Evolutionary conservation across 2,329 filamentous ascomycete genomes (phyloP).

Genomic region (Taxawa tesnikishii): DNA sequence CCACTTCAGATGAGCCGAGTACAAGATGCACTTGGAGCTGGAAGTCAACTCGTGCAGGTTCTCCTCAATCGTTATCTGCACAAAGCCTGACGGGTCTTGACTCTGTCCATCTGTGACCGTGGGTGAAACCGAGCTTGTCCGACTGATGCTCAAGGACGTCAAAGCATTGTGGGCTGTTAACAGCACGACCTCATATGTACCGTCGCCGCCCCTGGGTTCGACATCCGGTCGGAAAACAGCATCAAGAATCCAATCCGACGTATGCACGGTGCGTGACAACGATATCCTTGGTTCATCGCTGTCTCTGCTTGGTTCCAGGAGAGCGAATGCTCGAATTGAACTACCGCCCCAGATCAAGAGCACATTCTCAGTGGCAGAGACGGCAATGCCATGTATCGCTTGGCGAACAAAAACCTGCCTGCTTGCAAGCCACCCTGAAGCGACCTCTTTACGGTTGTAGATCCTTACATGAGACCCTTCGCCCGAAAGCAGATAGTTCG

Average conservation of each 20-base stretch:
- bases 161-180: constrained; percentile 79
- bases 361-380: constrained; percentile 20
- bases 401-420: constrained; percentile 51
- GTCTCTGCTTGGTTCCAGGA: no score
- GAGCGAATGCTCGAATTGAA: no score
- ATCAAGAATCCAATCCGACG: constrained; percentile 64
- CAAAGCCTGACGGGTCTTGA: no score
- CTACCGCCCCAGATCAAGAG: constrained; percentile 61
- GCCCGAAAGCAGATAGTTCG: constrained; percentile 25
- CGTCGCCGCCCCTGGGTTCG: background rate
- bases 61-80: constrained; percentile 14
- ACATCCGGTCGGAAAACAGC: constrained; percentile 29
- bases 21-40: constrained; percentile 70
- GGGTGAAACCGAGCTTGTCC: no score
- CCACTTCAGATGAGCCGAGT: constrained; percentile 66
- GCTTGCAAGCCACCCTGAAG: constrained; percentile 19
- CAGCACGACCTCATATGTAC: constrained; percentile 31
- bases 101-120: no score
- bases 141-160: constrained; percentile 1
- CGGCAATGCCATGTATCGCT: constrained; percentile 60
- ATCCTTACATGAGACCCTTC: constrained; percentile 30
- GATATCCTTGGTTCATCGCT: no score
- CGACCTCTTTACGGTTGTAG: constrained; percentile 20
- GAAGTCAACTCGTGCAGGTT: constrained; percentile 23
- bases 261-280: no score